Base-by-base conservation (phyloP, 441 rosid genomes). In the Euphorbia corollata region DNA sequence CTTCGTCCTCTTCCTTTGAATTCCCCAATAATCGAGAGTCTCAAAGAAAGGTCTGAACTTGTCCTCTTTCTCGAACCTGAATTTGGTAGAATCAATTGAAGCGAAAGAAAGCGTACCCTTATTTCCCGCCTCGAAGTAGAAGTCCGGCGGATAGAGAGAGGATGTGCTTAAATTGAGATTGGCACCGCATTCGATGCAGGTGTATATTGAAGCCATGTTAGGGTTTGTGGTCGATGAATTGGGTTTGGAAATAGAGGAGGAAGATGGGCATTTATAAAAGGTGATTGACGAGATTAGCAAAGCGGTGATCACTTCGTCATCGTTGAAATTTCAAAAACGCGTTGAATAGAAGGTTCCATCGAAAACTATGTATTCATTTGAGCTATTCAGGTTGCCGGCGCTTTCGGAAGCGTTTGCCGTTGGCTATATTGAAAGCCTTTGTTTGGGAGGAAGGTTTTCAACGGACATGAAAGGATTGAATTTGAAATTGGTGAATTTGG, bases 111-210 rank as follows among this genome's bases (percentile, higher is more conserved):
- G 74, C 6, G 96, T 79, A 64, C 81, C 87, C 70, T 89, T 93
- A 88, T 91, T 89, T 1, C 99, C 99, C 30, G 99, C 99, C 74
- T 88, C 96, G 84, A 93, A 91, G 82, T 83, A 93, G 86, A 86
- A 81, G 68, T 83, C 89, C 0, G 83, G 78, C 2, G 97, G 96
- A 65, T 80, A 93, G 65, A 89, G 79, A 67, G 82, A 80, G 70
- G 30, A 41, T 10, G 84, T 74, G 76, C 76, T 82, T 32, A 89
- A 82, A 70, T 84, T 87, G 3, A 93, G 90, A 74, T 91, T 78
- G 6, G 84, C 58, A 16, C 85, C 92, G 71, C 97, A 93, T 74
- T 87, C 93, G 15, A 55, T 73, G 84, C 99, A 93, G 63, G 79
- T 68, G 78, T 91, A 91, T 69, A 85, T 78, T 3, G 86, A 74